Evolutionary conservation across 2,329 filamentous ascomycete species (phyloP), one percentile per base, ranked within the genome.

Genomic region (Neofusicoccum sp.): DNA sequence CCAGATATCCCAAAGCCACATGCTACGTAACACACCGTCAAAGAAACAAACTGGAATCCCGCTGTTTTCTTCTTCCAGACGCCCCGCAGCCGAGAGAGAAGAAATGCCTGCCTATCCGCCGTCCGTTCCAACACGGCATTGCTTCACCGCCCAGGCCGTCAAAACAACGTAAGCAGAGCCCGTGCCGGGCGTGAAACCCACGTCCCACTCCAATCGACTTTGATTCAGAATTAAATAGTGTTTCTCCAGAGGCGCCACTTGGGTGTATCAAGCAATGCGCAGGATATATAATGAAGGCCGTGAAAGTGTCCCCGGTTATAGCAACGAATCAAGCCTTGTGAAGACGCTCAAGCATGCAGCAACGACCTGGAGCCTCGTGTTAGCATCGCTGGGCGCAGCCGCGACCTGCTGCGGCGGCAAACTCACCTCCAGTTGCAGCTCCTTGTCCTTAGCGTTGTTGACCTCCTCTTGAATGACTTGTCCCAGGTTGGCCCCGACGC

Each of bases 261-360:
- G 52, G 9, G 54, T 44, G 54, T 44, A 16, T 45, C 41, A 43
- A 45, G 29, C 45, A 45, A 37, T 34, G 54, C 54, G 54, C 54
- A 45, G 31, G 54, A 47, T 58, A 58, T 58, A 58, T 36, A 22
- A 22, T 45, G 31, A 45, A 45, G 54, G 54, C 28, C 54, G 54
- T 58, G 9, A 47, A 28, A 31, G 45, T 58, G 54, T 45, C 41
- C 54, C 54, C 29, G 28, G 34, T 81, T 86, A 99, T 76, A 99
- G 88, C 66, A 99, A 84, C 58, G 95, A 98, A 81, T 99, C 95
- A 72, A 99, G 90, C 75, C 94, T 88, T 67, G 95, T 99, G 78
- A 99, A 99, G 73, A 99, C 95, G 80, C 91, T 97, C 77, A 99
- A 81, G 78, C 95, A 98, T 69, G 95, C 95, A 59, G 95, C 93